phyloP scores from a whole-genome alignment of 768 basidiomycete species.

The Xerocomus brunneocitrinus region DNA sequence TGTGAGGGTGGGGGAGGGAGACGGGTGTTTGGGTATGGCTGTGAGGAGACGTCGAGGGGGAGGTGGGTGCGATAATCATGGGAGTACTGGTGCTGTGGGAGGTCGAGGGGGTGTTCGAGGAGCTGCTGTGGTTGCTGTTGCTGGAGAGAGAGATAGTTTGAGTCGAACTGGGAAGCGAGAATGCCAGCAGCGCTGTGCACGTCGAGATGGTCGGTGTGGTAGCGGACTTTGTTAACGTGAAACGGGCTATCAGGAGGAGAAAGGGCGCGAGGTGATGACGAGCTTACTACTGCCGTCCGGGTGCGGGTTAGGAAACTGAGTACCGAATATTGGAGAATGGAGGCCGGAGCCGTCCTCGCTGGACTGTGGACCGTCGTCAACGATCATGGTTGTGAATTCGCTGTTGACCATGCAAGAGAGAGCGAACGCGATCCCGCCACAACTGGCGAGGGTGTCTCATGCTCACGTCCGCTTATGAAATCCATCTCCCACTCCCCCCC shows the following conservation, averaged over 20 bases:
- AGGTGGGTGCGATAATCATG: conserved; percentile 48
- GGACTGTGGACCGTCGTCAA: conserved; percentile 65
- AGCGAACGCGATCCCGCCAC: conserved; percentile 39
- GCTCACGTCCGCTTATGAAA: conserved; percentile 42
- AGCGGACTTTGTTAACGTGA: conserved; percentile 69
- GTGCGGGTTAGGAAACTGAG: conserved; percentile 43
- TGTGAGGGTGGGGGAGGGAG: conserved; percentile 34
- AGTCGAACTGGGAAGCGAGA: conserved; percentile 51
- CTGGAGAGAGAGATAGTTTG: conserved; percentile 35
- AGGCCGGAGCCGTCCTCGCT: conserved; percentile 75
- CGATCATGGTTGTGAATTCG: conserved; percentile 41
- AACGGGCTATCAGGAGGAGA: conserved; percentile 31
- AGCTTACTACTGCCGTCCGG: conserved; percentile 41
- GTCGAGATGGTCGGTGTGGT: conserved; percentile 42
- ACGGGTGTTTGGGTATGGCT: conserved; percentile 39
- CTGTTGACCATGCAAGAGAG: conserved; percentile 50
- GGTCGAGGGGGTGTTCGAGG: conserved; percentile 42
- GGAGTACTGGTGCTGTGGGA: conserved; percentile 34
- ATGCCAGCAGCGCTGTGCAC: conserved; percentile 46
- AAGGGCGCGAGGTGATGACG: conserved; percentile 46
- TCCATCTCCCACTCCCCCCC: conserved; percentile 21
- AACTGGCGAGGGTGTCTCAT: conserved; percentile 40
- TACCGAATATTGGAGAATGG: conserved; percentile 64
- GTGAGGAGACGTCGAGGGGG: conserved; percentile 40
- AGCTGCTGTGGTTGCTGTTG: conserved; percentile 40